Percentiles rank a stretch among this genome's conserved stretches.
Conservation (phyloP, 2,329 filamentous ascomycete species). For the Aspergillus quadricinctus region DNA sequence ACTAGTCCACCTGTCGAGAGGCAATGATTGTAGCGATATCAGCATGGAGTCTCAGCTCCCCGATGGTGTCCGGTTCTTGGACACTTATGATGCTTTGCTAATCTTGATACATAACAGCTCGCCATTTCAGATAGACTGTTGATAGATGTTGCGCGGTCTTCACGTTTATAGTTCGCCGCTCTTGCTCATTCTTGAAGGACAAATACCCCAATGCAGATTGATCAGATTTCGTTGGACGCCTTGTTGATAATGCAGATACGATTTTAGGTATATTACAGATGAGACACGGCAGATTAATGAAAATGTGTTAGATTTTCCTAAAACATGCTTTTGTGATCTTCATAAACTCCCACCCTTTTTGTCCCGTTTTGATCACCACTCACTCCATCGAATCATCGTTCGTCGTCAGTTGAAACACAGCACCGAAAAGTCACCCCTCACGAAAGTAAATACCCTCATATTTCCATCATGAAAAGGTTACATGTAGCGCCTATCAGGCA, state of each 20-base stretch:
- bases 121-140: neutral
- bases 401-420: neutral
- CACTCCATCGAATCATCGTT: neutral
- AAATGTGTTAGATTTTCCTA: constrained; percentile 4
- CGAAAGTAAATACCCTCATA: neutral
- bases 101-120: neutral
- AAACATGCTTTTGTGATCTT: constrained; percentile 4
- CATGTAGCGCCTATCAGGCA: neutral
- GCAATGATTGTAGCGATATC: neutral
- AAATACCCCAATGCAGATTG: neutral
- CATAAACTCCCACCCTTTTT: neutral
- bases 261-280: neutral
- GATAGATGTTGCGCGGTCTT: neutral
- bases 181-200: neutral
- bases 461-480: neutral
- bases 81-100: neutral
- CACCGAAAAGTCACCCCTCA: neutral
- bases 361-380: neutral
- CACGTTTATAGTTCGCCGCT: neutral
- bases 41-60: neutral
- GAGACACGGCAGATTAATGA: neutral
- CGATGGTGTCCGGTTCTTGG: neutral
- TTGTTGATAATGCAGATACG: neutral
- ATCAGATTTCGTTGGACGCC: neutral
- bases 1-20: neutral